Percentiles rank a stretch among this genome's conserved stretches.
phyloP scores from a whole-genome alignment of 371 early-diverging fungal genomes.

The Mortierella sp. region DNA sequence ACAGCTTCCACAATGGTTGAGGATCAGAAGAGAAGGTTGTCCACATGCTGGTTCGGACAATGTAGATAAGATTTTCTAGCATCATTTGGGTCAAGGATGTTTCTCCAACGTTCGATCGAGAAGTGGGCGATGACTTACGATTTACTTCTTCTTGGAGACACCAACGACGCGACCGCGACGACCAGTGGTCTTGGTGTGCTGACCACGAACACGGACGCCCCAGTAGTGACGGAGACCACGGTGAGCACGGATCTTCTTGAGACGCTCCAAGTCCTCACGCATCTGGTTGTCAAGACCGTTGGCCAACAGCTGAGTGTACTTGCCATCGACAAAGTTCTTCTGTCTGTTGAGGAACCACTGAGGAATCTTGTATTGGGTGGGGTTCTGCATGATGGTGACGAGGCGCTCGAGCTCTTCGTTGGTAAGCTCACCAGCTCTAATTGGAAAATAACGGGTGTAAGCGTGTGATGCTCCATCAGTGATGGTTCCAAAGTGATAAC shows the following conservation, averaged over 20 bases:
- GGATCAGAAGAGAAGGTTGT: slow-evolving; percentile 28
- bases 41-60: slow-evolving; percentile 53
- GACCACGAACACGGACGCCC: slow-evolving; percentile 95
- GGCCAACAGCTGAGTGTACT: slow-evolving; percentile 93
- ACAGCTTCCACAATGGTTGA: neutral
- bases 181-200: slow-evolving; percentile 98
- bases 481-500: neutral
- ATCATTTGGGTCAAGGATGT: slow-evolving; percentile 38
- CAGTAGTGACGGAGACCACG: slow-evolving; percentile 97
- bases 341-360: slow-evolving; percentile 99
- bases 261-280: slow-evolving; percentile 96
- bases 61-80: slow-evolving; percentile 62
- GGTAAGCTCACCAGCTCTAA: slow-evolving; percentile 96
- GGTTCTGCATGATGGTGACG: slow-evolving; percentile 92
- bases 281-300: slow-evolving; percentile 95
- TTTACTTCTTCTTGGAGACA: slow-evolving; percentile 97
- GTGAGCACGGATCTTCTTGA: slow-evolving; percentile 97
- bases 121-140: too few relatives aligned
- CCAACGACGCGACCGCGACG: slow-evolving; percentile 97
- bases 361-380: slow-evolving; percentile 96
- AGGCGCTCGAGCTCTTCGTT: slow-evolving; percentile 93
- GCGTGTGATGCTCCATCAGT: neutral
- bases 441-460: neutral
- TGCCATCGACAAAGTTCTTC: slow-evolving; percentile 96
- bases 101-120: neutral